phyloP scores from a whole-genome alignment of 2,329 filamentous ascomycete genomes.

The Aulographum hederae region DNA sequence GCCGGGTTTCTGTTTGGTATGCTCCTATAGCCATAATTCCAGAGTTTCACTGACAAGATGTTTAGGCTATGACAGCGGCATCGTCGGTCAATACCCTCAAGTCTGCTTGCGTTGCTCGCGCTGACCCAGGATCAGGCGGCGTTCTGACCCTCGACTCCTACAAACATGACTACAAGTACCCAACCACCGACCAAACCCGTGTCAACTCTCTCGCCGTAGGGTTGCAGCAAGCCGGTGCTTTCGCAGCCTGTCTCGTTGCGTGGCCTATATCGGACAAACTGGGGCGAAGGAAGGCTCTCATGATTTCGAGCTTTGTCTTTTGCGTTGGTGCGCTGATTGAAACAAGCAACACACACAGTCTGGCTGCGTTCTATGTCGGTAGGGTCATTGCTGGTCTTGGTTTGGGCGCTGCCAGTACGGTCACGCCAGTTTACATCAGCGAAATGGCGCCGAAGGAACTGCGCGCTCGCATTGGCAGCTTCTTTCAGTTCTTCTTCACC shows the following conservation, averaged over 20 bases:
- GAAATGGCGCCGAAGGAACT: slow-evolving; percentile 26
- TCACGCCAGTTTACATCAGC: slow-evolving; percentile 22
- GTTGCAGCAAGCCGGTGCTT: slow-evolving; percentile 33
- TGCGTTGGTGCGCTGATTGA: slow-evolving; percentile 25
- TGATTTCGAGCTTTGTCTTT: slow-evolving; percentile 25
- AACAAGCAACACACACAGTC: slow-evolving; percentile 26
- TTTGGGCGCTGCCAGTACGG: slow-evolving; percentile 27
- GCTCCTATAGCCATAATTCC: background rate
- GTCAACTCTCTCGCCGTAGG: slow-evolving; percentile 29
- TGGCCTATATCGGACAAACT: slow-evolving; percentile 28
- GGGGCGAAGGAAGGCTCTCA: slow-evolving; percentile 27
- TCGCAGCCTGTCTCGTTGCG: slow-evolving; percentile 31
- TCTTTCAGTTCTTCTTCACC: background rate
- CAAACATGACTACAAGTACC: slow-evolving; percentile 23
- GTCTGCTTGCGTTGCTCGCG: slow-evolving; percentile 2
- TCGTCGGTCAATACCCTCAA: slow-evolving; percentile 17
- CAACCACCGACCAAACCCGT: slow-evolving; percentile 18
- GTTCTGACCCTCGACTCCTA: slow-evolving; percentile 27
- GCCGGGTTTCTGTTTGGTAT: slow-evolving; percentile 29
- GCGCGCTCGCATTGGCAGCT: slow-evolving; percentile 24
- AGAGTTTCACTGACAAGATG: background rate
- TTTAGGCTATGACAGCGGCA: slow-evolving; percentile 23
- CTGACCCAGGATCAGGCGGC: slow-evolving; percentile 16
- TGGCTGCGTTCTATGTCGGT: slow-evolving; percentile 26
- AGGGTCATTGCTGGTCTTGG: slow-evolving; percentile 30